Evolutionary conservation across 352 stramenopile genomes (phyloP).

Genomic region (Globisporangium cystogenes): DNA sequence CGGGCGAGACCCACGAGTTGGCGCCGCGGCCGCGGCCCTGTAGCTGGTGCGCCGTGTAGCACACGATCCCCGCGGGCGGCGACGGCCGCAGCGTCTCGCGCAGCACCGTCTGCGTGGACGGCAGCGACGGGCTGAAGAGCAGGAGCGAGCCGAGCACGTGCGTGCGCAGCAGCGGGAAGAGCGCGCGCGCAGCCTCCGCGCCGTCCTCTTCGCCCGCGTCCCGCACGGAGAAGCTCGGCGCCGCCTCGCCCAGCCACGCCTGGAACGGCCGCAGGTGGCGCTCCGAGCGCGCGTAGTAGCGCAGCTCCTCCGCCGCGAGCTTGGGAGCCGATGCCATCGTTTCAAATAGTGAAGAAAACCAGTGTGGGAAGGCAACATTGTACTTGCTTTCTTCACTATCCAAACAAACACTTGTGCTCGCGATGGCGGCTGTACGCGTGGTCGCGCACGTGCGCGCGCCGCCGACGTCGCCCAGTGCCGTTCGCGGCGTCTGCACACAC

Average conservation of each 20-base stretch:
- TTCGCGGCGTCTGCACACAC: no score
- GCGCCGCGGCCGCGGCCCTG: slow-evolving; percentile 74
- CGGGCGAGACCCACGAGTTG: slow-evolving; percentile 85
- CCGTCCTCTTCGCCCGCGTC: slow-evolving; percentile 21
- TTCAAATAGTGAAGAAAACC: no score
- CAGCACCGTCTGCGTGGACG: slow-evolving; percentile 82
- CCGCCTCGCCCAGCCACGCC: slow-evolving; percentile 41
- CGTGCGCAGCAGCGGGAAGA: slow-evolving; percentile 58
- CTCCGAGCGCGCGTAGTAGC: slow-evolving; percentile 71
- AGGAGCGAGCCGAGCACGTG: slow-evolving; percentile 57
- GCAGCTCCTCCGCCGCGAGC: slow-evolving; percentile 56
- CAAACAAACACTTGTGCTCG: no score
- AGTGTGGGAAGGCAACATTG: no score
- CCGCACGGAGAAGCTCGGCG: slow-evolving; percentile 13
- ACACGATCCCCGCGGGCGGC: slow-evolving; percentile 60
- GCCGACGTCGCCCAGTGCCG: no score
- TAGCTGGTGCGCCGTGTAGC: slow-evolving; percentile 76
- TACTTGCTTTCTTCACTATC: no score
- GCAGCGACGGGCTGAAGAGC: slow-evolving; percentile 63
- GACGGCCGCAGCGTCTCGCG: slow-evolving; percentile 67
- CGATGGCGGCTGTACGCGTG: no score
- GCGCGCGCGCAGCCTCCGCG: slow-evolving; percentile 9
- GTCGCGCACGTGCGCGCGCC: no score
- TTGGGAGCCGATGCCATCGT: slow-evolving; percentile 12
- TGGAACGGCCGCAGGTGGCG: slow-evolving; percentile 63